Evolutionary conservation across 139 green algal genomes (phyloP), one percentile per base, ranked within the genome.

Genomic region (Chlorella sorokiniana): DNA sequence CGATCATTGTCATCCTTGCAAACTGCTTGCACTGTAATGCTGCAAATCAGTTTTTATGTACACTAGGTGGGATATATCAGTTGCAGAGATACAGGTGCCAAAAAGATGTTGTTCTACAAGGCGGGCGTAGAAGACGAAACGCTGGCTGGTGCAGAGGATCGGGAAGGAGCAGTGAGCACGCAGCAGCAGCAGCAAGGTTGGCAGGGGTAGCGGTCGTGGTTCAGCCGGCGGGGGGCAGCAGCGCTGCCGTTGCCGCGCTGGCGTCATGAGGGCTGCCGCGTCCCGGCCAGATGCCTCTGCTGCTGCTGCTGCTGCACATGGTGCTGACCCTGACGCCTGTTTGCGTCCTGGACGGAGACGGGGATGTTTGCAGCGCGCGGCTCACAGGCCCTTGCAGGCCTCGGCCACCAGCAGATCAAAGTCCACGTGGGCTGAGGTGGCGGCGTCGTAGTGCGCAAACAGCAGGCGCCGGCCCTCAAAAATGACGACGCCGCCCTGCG

Each of bases 351-450:
- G 52, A 23, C 52, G 27, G 52, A n/a, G n/a, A n/a, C n/a, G 16
- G 48, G 14, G 11, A 59, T 16, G 48, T 59, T 59, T 59, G 48
- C 16, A 25, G 48, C 16, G 16, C 14, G 14, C 48, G 27, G 9
- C 27, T 72, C 37, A 83, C 27, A 83, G 78, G 29, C 67, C 78
- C 64, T 79, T 63, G 0, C 64, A 85, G 27, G 79, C 85, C 27
- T 70, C 31, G 8, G 27, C 41, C 70, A 92, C 45, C 77, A 95
- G 78, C 44, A 89, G 56, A 18, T 81, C 40, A 20, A 94, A 48
- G 65, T 95, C 88, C 0, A 88, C 90, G 73, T 96, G 92, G 29
- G 85, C 92, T 0, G 83, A 90, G 0, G 94, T 97, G 41, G 91
- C 86, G 37, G 73, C 38, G 70, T 97, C 94, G 62, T 91, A 86